Base-by-base conservation (phyloP, 225 moss, liverwort and hornwort genomes). In the Pleurozium schreberi region DNA sequence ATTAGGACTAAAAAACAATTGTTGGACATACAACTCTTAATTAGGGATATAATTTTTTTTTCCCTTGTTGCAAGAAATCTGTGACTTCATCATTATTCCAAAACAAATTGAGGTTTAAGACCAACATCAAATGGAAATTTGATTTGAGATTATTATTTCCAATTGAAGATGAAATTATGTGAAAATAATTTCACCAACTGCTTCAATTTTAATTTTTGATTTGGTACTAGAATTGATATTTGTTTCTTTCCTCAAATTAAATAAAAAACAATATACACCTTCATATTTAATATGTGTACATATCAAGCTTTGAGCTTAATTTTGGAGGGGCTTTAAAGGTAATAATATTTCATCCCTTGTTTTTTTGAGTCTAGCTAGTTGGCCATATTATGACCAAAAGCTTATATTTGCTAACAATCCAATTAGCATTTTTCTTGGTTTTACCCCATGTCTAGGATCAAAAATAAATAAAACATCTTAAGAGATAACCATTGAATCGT, bases 51-150 rank as follows among this genome's bases (percentile, higher is more conserved):
- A 67, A 21, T 67, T 38, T 1, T 67, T 3, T 4, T 68, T 68
- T 7, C n/a, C 7, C 0, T 0, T 0, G 1, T n/a, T n/a, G 13
- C 0, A 0, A 69, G 1, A 42, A 69, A 25, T 40, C 5, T 1
- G 5, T 42, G 3, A 25, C 40, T 42, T 40, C 5, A 26, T 69
- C 26, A 69, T 49, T 11, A 49, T 8, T 69, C 25, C 0, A 25
- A 69, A 14, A 25, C 40, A 69, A 40, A 23, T 25, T 11, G 11
- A 40, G 25, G 26, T 42, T 26, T 25, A 14, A 1, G 4, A 69
- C 25, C 8, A 67, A 38, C 2, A 67, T 67, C 6, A 38, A 4
- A 8, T 69, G 5, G 5, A 42, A 70, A 42, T 26, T 42, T 70
- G 15, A 5, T 70, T 26, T 42, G 27, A 42, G 42, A 42, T 14